These are phyloP conservation scores for Scutellaria galericulata DNA, from an alignment of 257 asterid species.

Conservation along the genomic window DNA sequence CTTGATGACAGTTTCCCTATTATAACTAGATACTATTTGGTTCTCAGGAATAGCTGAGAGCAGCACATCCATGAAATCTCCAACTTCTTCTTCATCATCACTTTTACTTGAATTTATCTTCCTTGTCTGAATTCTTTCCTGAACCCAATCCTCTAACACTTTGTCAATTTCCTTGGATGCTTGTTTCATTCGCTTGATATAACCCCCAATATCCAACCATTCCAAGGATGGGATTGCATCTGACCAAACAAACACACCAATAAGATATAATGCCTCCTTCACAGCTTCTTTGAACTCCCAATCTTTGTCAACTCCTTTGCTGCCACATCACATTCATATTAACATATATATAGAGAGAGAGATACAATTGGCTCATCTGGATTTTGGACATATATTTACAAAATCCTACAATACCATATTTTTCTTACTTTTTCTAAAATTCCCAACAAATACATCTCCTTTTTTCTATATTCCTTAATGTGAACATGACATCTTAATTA, in stretches of 20 bases:
- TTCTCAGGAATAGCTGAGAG: conserved; percentile 43
- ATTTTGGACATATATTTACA: no score
- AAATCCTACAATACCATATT: no score
- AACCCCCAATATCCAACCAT: conserved; percentile 66
- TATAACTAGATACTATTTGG: conserved; percentile 29
- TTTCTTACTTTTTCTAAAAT: no score
- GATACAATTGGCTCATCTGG: no score
- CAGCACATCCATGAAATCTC: conserved; percentile 59
- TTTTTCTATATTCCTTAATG: no score
- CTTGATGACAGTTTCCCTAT: conserved; percentile 51
- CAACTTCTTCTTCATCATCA: background rate
- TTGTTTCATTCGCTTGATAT: conserved; percentile 50
- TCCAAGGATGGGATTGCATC: conserved; percentile 58
- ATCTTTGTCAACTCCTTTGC: background rate
- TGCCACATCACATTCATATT: background rate
- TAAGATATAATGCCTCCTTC: conserved; percentile 40
- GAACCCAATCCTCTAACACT: conserved; percentile 49
- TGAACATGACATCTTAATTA: no score
- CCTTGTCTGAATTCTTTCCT: conserved; percentile 40
- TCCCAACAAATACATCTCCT: no score
- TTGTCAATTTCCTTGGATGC: conserved; percentile 40
- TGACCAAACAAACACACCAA: conserved; percentile 55
- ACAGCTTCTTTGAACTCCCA: conserved; percentile 42
- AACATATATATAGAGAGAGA: no score
- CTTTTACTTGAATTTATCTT: background rate